These are phyloP conservation scores for Cucumis cinereus DNA, from an alignment of 306 rosid species.

Conservation along the genomic window DNA sequence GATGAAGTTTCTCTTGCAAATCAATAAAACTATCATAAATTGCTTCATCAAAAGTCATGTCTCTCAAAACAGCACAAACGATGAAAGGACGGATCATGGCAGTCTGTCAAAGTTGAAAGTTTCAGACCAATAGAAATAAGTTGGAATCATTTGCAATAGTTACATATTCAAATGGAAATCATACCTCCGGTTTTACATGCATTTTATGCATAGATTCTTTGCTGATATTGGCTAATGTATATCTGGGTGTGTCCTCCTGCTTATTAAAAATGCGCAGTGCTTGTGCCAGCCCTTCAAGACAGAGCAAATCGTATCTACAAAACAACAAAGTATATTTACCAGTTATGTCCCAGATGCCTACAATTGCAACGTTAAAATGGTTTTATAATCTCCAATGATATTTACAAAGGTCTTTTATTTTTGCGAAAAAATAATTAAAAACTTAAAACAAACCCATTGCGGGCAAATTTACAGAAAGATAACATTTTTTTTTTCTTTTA, in stretches of 20 bases:
- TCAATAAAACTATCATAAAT: slow-evolving; percentile 88
- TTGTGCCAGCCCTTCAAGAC: slow-evolving; percentile 89
- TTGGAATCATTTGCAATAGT: not conserved
- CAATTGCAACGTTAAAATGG: not conserved
- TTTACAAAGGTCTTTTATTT: not conserved
- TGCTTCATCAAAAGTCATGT: slow-evolving; percentile 50
- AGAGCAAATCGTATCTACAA: slow-evolving; percentile 77
- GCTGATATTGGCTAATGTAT: slow-evolving; percentile 42
- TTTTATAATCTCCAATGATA: not conserved
- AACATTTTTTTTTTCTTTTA: not conserved
- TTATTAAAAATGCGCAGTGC: slow-evolving; percentile 56
- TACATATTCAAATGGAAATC: not conserved
- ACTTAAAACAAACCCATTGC: not conserved
- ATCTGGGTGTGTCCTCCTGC: slow-evolving; percentile 44
- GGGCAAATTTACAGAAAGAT: not conserved
- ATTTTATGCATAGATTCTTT: slow-evolving; percentile 53
- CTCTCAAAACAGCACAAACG: slow-evolving; percentile 85
- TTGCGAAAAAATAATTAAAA: not conserved
- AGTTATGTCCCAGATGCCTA: not conserved
- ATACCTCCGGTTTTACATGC: slow-evolving; percentile 89
- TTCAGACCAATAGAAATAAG: slow-evolving; percentile 10
- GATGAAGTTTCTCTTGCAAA: slow-evolving; percentile 96
- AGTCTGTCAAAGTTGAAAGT: slow-evolving; percentile 36
- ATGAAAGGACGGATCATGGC: slow-evolving; percentile 54
- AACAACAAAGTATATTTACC: not conserved